These are phyloP conservation scores for Vaccinium vitisidaea DNA, from an alignment of 148 eudicot species.

Conservation along the genomic window DNA sequence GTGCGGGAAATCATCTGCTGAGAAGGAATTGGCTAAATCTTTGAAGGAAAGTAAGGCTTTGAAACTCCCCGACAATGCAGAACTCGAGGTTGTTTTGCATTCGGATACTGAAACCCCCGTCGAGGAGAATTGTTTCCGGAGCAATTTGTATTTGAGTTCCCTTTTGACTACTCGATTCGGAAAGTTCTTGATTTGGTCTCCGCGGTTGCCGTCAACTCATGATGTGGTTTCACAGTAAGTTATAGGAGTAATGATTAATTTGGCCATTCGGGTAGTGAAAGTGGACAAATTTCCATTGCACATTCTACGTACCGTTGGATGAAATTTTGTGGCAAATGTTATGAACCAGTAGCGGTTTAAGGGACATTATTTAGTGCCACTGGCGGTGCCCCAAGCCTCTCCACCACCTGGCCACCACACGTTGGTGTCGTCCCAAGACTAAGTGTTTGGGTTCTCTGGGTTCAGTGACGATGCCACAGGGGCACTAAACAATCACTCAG, in stretches of 20 bases:
- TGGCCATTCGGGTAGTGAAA: background rate
- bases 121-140: constrained; percentile 35
- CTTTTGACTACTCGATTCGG: constrained; percentile 67
- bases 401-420: too few species aligned
- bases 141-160: constrained; percentile 37
- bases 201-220: constrained; percentile 69
- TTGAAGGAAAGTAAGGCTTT: constrained; percentile 35
- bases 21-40: constrained; percentile 45
- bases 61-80: constrained; percentile 47
- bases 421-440: too few species aligned
- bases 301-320: too few species aligned
- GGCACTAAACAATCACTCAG: too few species aligned
- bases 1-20: constrained; percentile 60
- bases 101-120: constrained; percentile 36
- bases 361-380: too few species aligned
- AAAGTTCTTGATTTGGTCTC: constrained; percentile 68
- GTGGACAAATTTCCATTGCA: background rate
- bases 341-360: too few species aligned
- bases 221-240: constrained; percentile 74
- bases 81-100: constrained; percentile 33
- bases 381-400: too few species aligned
- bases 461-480: too few species aligned
- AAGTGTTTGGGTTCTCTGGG: too few species aligned
- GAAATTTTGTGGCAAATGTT: too few species aligned
- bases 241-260: background rate